These are phyloP conservation scores for Thelonectria rubi DNA, from an alignment of 2,329 filamentous ascomycete species.

Conservation along the genomic window DNA sequence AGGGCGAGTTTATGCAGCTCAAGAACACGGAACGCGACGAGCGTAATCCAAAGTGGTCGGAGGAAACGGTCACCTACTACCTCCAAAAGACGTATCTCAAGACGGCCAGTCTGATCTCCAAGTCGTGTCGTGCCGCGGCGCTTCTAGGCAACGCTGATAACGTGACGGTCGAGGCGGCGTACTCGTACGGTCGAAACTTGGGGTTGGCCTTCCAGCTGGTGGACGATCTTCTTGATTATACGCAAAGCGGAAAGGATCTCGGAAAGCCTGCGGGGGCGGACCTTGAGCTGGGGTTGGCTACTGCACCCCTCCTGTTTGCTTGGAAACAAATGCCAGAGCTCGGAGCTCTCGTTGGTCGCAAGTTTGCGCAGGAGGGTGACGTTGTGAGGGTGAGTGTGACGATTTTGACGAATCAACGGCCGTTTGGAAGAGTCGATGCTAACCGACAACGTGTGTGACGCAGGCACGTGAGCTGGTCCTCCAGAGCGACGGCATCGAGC, in stretches of 20 bases:
- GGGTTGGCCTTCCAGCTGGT: conserved; percentile 97
- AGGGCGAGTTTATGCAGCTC: conserved; percentile 99
- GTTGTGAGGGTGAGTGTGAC: conserved; percentile 74
- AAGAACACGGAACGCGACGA: conserved; percentile 95
- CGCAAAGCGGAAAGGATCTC: conserved; percentile 81
- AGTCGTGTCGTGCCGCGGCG: conserved; percentile 90
- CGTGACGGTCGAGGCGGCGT: conserved; percentile 88
- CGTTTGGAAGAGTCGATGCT: conserved; percentile 32
- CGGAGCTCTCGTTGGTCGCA: conserved; percentile 88
- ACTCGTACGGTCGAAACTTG: conserved; percentile 90
- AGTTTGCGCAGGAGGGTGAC: conserved; percentile 86
- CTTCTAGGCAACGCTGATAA: conserved; percentile 81
- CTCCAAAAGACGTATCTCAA: conserved; percentile 99
- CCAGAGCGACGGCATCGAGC: conserved; percentile 85
- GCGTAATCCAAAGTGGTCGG: conserved; percentile 82
- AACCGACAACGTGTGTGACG: conserved; percentile 27
- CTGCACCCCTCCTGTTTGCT: conserved; percentile 91
- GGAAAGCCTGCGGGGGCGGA: conserved; percentile 97
- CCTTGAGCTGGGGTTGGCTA: conserved; percentile 90
- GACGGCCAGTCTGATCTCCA: conserved; percentile 93
- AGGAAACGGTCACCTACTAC: conserved; percentile 92
- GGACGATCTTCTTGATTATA: conserved; percentile 98
- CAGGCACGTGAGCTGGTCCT: conserved; percentile 89
- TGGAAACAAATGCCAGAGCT: conserved; percentile 91
- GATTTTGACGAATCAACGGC: conserved; percentile 30